Conservation (phyloP, 2,329 filamentous ascomycete genomes). For the Alternaria angustiovoidea region DNA sequence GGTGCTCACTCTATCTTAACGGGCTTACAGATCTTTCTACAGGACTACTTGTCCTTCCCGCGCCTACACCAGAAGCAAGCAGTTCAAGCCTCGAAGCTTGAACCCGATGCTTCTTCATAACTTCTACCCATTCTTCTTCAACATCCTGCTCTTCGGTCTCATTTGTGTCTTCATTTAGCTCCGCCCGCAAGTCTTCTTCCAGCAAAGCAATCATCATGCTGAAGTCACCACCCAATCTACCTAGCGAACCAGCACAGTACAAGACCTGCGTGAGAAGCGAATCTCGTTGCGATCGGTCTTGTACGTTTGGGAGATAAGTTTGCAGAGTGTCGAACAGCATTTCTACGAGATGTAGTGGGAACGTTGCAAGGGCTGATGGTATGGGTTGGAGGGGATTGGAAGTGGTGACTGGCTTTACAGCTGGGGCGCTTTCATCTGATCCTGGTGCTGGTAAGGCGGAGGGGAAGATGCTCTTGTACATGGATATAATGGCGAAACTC, state of each 20-base stretch:
- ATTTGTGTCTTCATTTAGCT: conserved; percentile 48
- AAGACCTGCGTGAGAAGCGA: conserved; percentile 91
- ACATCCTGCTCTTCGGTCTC: conserved; percentile 47
- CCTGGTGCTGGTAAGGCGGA: conserved; percentile 58
- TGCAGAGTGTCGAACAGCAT: conserved; percentile 80
- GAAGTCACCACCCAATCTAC: conserved; percentile 90
- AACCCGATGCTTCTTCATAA: conserved; percentile 86
- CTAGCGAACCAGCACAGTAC: conserved; percentile 91
- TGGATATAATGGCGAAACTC: conserved; percentile 92
- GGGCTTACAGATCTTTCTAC: conserved; percentile 14
- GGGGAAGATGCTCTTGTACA: conserved; percentile 90
- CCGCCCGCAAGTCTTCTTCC: conserved; percentile 53
- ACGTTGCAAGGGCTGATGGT: conserved; percentile 81
- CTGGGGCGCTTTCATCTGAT: conserved; percentile 34
- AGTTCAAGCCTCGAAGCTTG: conserved; percentile 79
- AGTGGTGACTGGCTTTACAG: conserved; percentile 30
- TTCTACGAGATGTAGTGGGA: conserved; percentile 82
- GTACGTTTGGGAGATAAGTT: conserved; percentile 80
- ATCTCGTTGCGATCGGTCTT: conserved; percentile 80
- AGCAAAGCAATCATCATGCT: conserved; percentile 80
- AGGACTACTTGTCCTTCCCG: conserved; percentile 36
- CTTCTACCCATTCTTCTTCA: conserved; percentile 80
- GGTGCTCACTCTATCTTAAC: background rate
- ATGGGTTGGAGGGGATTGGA: conserved; percentile 60
- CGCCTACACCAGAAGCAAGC: conserved; percentile 54